Conservation (phyloP, 2,329 filamentous ascomycete genomes). For the Fusarium piperis region DNA sequence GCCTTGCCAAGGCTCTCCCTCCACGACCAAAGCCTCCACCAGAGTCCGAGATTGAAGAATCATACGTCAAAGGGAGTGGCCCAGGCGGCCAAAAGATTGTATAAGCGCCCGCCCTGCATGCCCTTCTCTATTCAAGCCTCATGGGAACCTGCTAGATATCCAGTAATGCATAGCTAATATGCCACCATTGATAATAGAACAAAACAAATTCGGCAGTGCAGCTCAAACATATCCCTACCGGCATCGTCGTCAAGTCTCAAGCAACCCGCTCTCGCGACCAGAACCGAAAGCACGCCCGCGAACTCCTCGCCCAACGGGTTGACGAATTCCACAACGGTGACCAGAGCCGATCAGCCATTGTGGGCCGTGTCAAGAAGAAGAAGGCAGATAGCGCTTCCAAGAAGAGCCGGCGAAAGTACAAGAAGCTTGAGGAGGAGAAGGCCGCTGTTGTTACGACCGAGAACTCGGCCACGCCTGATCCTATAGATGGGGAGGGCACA, state of each 20-base stretch:
- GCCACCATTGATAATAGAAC: slow-evolving; percentile 65
- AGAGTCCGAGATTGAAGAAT: slow-evolving; percentile 83
- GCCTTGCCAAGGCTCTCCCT: slow-evolving; percentile 68
- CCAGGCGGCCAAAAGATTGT: slow-evolving; percentile 97
- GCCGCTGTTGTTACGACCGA: slow-evolving; percentile 18
- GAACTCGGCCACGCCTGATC: neutral
- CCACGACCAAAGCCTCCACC: slow-evolving; percentile 77
- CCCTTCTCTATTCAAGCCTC: neutral
- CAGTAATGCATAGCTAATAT: slow-evolving; percentile 2
- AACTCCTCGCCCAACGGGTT: slow-evolving; percentile 76
- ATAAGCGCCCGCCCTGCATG: slow-evolving; percentile 13
- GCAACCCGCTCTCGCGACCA: slow-evolving; percentile 86
- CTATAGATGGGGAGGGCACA: neutral
- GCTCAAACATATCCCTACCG: slow-evolving; percentile 87
- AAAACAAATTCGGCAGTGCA: slow-evolving; percentile 97
- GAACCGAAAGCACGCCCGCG: slow-evolving; percentile 86
- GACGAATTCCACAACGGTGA: slow-evolving; percentile 80
- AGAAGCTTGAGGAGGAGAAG: slow-evolving; percentile 64
- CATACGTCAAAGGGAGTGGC: slow-evolving; percentile 89
- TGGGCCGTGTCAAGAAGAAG: slow-evolving; percentile 70
- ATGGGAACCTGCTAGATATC: neutral
- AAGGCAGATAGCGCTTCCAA: slow-evolving; percentile 81
- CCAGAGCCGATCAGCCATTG: slow-evolving; percentile 71
- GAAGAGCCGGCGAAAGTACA: slow-evolving; percentile 85
- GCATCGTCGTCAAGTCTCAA: slow-evolving; percentile 93